Evolutionary conservation across 768 basidiomycete species (phyloP).

Genomic region (Strobilomyces confusus): DNA sequence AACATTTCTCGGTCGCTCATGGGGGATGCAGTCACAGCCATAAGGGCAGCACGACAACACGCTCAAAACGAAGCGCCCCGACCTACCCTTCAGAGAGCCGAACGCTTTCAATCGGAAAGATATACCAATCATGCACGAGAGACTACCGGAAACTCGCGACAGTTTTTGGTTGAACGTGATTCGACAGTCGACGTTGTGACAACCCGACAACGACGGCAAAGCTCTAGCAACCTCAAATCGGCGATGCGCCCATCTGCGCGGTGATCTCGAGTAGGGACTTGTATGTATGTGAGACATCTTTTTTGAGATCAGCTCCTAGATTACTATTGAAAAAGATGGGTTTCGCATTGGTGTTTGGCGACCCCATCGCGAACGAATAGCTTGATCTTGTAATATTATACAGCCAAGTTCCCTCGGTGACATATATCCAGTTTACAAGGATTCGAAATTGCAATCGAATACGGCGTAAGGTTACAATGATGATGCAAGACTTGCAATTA

Average conservation of each 20-base stretch:
- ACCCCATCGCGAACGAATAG: conserved; percentile 4
- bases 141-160: conserved; percentile 16
- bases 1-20: conserved; percentile 8
- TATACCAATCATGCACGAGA: conserved; percentile 30
- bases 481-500: conserved; percentile 24
- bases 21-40: conserved; percentile 22
- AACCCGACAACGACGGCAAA: conserved; percentile 28
- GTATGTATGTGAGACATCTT: background rate
- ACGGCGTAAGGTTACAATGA: conserved; percentile 23
- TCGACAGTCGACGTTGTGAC: conserved; percentile 28
- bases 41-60: conserved; percentile 21
- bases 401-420: conserved; percentile 10
- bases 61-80: conserved; percentile 8
- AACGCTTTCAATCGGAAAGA: conserved; percentile 21
- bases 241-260: conserved; percentile 33
- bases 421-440: conserved; percentile 10
- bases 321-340: conserved; percentile 10
- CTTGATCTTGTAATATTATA: conserved; percentile 24
- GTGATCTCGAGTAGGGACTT: conserved; percentile 14
- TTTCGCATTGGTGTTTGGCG: background rate
- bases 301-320: conserved; percentile 6
- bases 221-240: conserved; percentile 34
- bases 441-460: conserved; percentile 15
- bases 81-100: conserved; percentile 20
- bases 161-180: conserved; percentile 29